Base-by-base conservation (phyloP, 108 stramenopile species). In the Skeletonema menzelii region DNA sequence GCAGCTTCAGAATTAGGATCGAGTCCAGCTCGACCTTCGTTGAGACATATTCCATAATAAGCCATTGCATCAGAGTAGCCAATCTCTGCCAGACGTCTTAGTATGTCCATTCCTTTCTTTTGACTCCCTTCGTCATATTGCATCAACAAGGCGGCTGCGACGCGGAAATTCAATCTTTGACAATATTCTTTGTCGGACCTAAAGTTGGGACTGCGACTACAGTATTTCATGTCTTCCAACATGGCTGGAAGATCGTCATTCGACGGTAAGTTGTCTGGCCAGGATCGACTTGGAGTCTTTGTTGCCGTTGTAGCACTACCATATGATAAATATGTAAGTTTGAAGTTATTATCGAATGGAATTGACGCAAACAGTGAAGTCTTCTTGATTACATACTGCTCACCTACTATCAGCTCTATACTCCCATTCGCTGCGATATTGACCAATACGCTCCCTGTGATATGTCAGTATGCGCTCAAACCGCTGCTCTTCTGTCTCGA, bases 1-100 rank as follows among this genome's bases (percentile, higher is more conserved):
- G 88, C 88, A 17, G 17, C 31, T 11, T 77, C 62, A 7, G 88
- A 63, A 63, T 86, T 79, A 0, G 85, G 67, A 17, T 88, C 88
- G 12, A 82, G 22, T 8, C 73, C 82, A 14, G 60, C 71, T 35
- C 85, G 42, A 3, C 87, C 87, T 58, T 88, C 83, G 67, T 84
- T 88, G 15, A 85, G 37, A 59, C 81, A 71, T 49, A 78, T 84
- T 8, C 63, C 78, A 66, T 79, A 49, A 13, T 37, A 64, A 1
- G 38, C 63, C 72, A 72, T 72, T n/a, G 72, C 72, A 72, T 72
- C 72, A 2, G 63, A 3, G 42, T 64, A 35, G 38, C 56, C 56
- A 5, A 35, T 62, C 40, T 77, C 76, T 3, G 72, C 76, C 8
- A 77, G 76, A 7, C 28, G 13, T 7, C 40, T n/a, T 12, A 77